Percentiles rank a stretch among this genome's conserved stretches.
These are phyloP conservation scores for Suhomyces guaymorum DNA, from an alignment of 1,139 yeast genomes.

Conservation along the genomic window DNA sequence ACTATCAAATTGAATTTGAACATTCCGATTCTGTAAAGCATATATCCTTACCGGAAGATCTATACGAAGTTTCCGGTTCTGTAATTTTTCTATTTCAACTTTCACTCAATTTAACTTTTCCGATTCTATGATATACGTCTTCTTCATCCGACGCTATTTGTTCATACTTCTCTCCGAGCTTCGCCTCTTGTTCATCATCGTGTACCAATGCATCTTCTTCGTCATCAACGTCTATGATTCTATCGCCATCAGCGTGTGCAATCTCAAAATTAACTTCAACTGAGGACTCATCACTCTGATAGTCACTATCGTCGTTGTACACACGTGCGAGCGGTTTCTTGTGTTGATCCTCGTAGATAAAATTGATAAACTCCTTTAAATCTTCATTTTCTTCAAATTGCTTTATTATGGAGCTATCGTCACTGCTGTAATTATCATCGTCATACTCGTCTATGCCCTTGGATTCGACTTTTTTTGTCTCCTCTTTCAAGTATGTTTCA, in stretches of 20 bases:
- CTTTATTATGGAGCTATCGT: not conserved
- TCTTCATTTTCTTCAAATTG: constrained; percentile 10
- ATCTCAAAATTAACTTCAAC: not conserved
- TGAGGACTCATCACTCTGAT: constrained; percentile 13
- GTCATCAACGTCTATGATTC: constrained; percentile 16
- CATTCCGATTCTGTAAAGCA: too few relatives aligned
- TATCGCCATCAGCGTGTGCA: constrained; percentile 2
- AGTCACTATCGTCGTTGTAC: constrained; percentile 21
- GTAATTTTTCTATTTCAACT: too few relatives aligned
- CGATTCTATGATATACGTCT: constrained; percentile 1
- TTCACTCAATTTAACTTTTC: constrained; percentile 1
- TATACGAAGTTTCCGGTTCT: too few relatives aligned
- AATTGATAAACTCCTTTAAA: constrained; percentile 16
- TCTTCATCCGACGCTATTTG: constrained; percentile 4
- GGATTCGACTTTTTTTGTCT: constrained; percentile 4
- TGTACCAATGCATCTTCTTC: constrained; percentile 18
- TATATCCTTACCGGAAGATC: too few relatives aligned
- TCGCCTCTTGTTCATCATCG: constrained; percentile 16
- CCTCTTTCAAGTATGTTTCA: constrained; percentile 6
- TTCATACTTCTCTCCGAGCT: constrained; percentile 6
- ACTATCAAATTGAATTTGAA: too few relatives aligned
- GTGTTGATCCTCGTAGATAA: constrained; percentile 9
- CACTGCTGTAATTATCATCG: constrained; percentile 1
- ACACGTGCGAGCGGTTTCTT: not conserved
- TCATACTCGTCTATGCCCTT: constrained; percentile 6